Evolutionary conservation across 805 yeast genomes (phyloP).

Genomic region (Ogataea kodamae): DNA sequence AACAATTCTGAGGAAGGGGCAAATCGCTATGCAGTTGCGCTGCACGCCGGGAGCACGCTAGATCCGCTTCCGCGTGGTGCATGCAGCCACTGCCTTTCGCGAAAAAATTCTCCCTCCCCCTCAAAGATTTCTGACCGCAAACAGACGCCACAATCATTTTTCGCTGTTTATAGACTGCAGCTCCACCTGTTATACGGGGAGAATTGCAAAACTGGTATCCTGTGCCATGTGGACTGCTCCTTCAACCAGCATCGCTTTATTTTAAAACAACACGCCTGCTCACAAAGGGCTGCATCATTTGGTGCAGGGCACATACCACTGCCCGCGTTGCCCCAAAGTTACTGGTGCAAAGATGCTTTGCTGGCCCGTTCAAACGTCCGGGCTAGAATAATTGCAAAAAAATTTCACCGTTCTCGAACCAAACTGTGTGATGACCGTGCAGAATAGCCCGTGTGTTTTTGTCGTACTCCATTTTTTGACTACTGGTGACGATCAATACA

Average conservation of each 20-base stretch:
- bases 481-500: constrained; percentile 63
- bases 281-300: not conserved
- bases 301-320: constrained; percentile 10
- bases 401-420: constrained; percentile 6
- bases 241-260: too few relatives aligned
- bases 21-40: constrained; percentile 10
- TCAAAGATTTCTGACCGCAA: not conserved
- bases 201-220: too few relatives aligned
- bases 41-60: constrained; percentile 13
- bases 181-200: too few relatives aligned
- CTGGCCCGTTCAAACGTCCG: not conserved
- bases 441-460: constrained; percentile 32
- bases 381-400: too few relatives aligned
- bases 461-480: constrained; percentile 60
- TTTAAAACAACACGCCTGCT: too few relatives aligned
- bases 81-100: constrained; percentile 5
- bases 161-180: too few relatives aligned
- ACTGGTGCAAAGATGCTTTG: constrained; percentile 8
- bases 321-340: not conserved
- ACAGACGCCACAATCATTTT: constrained; percentile 1
- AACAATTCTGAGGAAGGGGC: constrained; percentile 7
- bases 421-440: constrained; percentile 4
- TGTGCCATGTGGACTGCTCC: too few relatives aligned
- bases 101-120: not conserved
- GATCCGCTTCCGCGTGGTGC: constrained; percentile 13